These are phyloP conservation scores for Lactarius hatsudake DNA, from an alignment of 768 basidiomycete species.

Conservation along the genomic window DNA sequence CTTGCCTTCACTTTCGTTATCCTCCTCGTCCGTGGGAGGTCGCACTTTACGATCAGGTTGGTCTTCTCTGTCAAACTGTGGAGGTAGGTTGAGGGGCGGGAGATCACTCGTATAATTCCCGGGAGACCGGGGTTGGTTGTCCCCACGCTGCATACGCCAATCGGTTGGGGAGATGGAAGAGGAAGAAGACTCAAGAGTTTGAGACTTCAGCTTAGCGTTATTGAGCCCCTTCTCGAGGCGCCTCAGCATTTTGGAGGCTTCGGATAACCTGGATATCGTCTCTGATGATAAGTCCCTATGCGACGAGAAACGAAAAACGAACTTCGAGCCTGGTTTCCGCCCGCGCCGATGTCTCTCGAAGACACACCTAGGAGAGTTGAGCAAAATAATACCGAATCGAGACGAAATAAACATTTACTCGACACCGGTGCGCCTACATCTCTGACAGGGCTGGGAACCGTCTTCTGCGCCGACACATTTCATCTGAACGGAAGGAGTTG, in stretches of 20 bases:
- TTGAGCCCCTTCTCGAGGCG: constrained; percentile 82
- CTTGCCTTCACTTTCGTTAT: constrained; percentile 57
- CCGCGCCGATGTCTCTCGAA: constrained; percentile 90
- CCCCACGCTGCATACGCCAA: constrained; percentile 19
- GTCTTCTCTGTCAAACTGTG: constrained; percentile 23
- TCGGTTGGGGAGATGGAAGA: constrained; percentile 36
- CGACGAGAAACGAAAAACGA: constrained; percentile 29
- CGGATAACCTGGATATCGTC: constrained; percentile 58
- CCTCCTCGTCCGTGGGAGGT: constrained; percentile 53
- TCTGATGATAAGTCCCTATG: constrained; percentile 20
- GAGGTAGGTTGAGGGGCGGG: constrained; percentile 47
- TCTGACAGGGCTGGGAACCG: constrained; percentile 75
- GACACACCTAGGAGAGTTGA: constrained; percentile 51
- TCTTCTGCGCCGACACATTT: constrained; percentile 90
- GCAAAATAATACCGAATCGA: constrained; percentile 27
- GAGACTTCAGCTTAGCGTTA: constrained; percentile 68
- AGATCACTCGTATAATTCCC: constrained; percentile 46
- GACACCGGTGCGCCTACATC: constrained; percentile 79
- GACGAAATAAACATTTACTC: constrained; percentile 32
- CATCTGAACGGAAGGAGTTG: constrained; percentile 52
- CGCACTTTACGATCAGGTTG: constrained; percentile 19
- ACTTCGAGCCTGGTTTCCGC: constrained; percentile 90
- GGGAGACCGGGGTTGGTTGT: constrained; percentile 28
- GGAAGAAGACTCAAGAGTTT: constrained; percentile 35
- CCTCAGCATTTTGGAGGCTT: constrained; percentile 86